Evolutionary conservation across 805 yeast species (phyloP), one percentile per base, ranked within the genome.

Genomic region (Saturnispora kantuleensis): DNA sequence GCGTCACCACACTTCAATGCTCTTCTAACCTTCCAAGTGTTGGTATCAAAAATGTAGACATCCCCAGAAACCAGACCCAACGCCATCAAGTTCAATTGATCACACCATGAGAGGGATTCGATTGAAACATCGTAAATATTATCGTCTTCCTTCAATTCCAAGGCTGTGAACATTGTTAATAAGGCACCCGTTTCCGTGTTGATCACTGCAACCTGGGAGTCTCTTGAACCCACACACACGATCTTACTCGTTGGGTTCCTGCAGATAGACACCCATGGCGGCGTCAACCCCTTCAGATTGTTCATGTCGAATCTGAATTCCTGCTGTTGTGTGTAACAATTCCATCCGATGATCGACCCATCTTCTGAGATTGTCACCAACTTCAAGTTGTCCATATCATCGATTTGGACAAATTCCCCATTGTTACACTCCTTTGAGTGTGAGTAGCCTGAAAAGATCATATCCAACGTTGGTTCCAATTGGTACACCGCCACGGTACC

Each of bases 401-500:
- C 73, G 21, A 69, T 60, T 52, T 81, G 75, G 36, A 83, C 74
- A 60, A 93, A 93, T 13, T 68, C 71, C 44, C 96, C 97, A 50
- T 72, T 77, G 29, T 89, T 84, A 59, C 90, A 81, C 53, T 89
- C 93, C 47, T 74, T 64, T 47, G 84, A 79, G 64, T 90, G 97
- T 15, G 81, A 77, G 57, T 81, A 84, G 2, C 90, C 93, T 39
- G 81, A 70, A 81, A 84, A 81, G 32, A 84, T 64, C 58, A 80
- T 84, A 47, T 78, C 86, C 43, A 84, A 63, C 10, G 74, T 63
- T 41, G 82, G 69, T 47, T 75, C 79, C 35, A 89, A 72, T 56
- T 81, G 85, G 59, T 88, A 93, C 26, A 82, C 86, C 95, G 96
- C 90, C 3, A 89, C 94, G 0, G 95, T 82, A 3, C 98, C 98